phyloP scores from a whole-genome alignment of 176 grass and related monocot species.

The Poa pratensis region DNA sequence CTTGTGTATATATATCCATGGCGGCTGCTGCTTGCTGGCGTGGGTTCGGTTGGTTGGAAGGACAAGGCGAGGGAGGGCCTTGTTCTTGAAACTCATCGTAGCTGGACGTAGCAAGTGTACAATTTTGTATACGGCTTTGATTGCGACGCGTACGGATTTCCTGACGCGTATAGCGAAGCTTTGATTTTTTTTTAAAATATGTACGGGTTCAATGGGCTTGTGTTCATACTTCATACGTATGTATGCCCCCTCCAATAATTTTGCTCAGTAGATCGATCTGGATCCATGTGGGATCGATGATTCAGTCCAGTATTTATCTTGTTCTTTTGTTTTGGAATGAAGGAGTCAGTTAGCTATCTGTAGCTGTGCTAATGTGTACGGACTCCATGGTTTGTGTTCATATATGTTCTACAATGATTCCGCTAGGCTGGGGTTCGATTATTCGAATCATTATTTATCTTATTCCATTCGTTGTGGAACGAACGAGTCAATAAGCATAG shows the following conservation, averaged over 20 bases:
- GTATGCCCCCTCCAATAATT: not conserved
- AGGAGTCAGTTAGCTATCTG: not conserved
- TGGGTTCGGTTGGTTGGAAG: not conserved
- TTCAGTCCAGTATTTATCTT: not conserved
- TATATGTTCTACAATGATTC: not conserved
- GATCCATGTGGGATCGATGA: not conserved
- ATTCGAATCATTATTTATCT: not conserved
- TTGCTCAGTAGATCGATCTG: not conserved
- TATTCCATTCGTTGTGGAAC: not conserved
- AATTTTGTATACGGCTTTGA: not conserved
- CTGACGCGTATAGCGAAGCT: too few species aligned
- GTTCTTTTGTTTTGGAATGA: not conserved
- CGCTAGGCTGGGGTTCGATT: not conserved
- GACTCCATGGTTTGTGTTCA: not conserved
- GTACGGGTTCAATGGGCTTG: too few species aligned
- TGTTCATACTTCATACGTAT: too few species aligned
- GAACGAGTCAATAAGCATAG: not conserved
- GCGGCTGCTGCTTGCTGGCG: not conserved
- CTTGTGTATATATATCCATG: constrained; percentile 4
- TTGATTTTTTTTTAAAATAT: too few species aligned
- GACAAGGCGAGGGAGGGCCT: not conserved
- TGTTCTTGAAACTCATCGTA: not conserved
- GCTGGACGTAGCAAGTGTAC: constrained; percentile 27
- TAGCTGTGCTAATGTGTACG: not conserved
- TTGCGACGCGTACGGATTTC: not conserved